Evolutionary conservation across 208 protist genomes (phyloP).

Genomic region (Porcisia deanei): DNA sequence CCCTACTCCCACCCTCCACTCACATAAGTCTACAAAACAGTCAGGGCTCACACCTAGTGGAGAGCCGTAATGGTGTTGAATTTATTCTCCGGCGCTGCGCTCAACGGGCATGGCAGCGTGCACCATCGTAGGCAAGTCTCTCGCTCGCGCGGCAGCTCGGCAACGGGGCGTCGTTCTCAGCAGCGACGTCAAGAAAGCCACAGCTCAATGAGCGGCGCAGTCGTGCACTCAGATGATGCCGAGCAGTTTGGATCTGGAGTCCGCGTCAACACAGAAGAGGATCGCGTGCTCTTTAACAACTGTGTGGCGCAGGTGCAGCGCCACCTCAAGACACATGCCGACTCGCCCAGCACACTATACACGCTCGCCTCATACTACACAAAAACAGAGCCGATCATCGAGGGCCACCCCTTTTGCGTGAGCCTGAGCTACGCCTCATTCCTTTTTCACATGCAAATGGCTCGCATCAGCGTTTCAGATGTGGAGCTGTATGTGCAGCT

Average conservation of each 20-base stretch:
- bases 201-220: background rate
- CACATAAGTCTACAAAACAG: background rate
- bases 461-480: slow-evolving; percentile 76
- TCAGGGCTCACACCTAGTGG: background rate
- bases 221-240: background rate
- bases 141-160: slow-evolving; percentile 22
- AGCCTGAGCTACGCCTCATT: slow-evolving; percentile 88
- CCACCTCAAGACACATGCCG: slow-evolving; percentile 68
- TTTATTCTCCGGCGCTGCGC: slow-evolving; percentile 31
- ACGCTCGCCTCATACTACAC: slow-evolving; percentile 91
- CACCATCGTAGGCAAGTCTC: slow-evolving; percentile 7
- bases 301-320: slow-evolving; percentile 86
- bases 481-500: slow-evolving; percentile 89
- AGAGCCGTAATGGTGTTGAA: slow-evolving; percentile 27
- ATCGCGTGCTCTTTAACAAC: slow-evolving; percentile 67
- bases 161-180: slow-evolving; percentile 2
- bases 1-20: too few relatives aligned
- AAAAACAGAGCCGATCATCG: slow-evolving; percentile 64
- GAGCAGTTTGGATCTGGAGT: slow-evolving; percentile 6
- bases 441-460: slow-evolving; percentile 92
- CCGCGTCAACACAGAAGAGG: slow-evolving; percentile 32
- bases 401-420: slow-evolving; percentile 86
- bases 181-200: slow-evolving; percentile 11
- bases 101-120: slow-evolving; percentile 17
- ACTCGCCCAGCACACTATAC: slow-evolving; percentile 78